Conservation (phyloP, 2,329 filamentous ascomycete species). For the Seiridium unicorne region DNA sequence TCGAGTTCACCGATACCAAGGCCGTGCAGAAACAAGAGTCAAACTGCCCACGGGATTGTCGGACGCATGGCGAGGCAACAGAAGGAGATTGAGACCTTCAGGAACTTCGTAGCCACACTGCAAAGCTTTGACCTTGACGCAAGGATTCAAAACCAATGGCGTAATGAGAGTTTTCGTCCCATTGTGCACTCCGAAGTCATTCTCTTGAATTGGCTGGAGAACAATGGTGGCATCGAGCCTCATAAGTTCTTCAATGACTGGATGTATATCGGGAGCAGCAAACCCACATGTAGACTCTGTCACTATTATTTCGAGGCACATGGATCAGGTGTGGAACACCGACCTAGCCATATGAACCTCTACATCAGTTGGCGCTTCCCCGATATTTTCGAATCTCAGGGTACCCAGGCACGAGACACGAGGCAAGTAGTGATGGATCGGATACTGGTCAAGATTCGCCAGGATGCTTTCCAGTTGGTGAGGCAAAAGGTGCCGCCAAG, state of each 20-base stretch:
- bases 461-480: slow-evolving; percentile 3
- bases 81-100: background rate
- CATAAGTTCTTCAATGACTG: slow-evolving; percentile 15
- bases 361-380: slow-evolving; percentile 19
- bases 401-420: background rate
- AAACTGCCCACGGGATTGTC: slow-evolving; percentile 13
- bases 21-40: slow-evolving; percentile 5
- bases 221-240: slow-evolving; percentile 1
- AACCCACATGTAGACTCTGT: slow-evolving; percentile 20
- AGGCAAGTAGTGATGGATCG: slow-evolving; percentile 7
- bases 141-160: background rate
- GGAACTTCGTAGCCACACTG: slow-evolving; percentile 3
- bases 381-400: slow-evolving; percentile 9
- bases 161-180: slow-evolving; percentile 7
- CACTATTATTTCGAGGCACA: slow-evolving; percentile 17
- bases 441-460: slow-evolving; percentile 3
- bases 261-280: slow-evolving; percentile 22
- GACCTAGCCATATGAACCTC: slow-evolving; percentile 15
- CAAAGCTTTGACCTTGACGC: slow-evolving; percentile 13
- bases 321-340: slow-evolving; percentile 7
- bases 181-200: slow-evolving; percentile 19
- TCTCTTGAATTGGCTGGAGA: slow-evolving; percentile 14
- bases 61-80: slow-evolving; percentile 9
- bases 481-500: background rate
- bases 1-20: slow-evolving; percentile 7